Evolutionary conservation across 78 protist species (phyloP), one percentile per base, ranked within the genome.

Genomic region (Polysphondylium violaceum): DNA sequence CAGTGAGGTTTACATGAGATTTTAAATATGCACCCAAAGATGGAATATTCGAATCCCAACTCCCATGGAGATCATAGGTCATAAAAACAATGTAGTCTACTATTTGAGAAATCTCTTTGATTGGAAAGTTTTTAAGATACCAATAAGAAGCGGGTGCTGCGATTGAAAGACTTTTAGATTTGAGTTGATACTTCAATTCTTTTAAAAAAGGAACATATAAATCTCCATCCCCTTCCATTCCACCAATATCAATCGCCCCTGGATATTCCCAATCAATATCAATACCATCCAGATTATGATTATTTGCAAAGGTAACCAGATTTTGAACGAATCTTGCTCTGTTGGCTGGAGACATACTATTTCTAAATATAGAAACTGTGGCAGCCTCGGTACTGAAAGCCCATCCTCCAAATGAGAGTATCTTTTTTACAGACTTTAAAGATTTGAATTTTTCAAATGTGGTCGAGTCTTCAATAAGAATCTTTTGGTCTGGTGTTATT

Each of bases 191-290:
- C 4, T 25, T 6, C 12, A 56, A 4, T 6, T 14, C 63, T 56
- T 56, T 56, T 7, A 56, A 4, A 56, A 56, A 56, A 7, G 12
- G 33, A n/a, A 56, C 12, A 14, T 56, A 56, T 4, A n/a, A n/a
- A 4, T 17, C 29, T n/a, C 63, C 63, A 56, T 56, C 63, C 21
- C 6, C 8, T 6, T 16, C 16, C 7, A 14, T 25, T 17, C 63
- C 63, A 17, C 7, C 29, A 25, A 56, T 56, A 56, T 56, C 63
- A 4, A n/a, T 4, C 7, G 63, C 16, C 12, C 63, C 63, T 56
- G 63, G 63, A 56, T 56, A 56, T 14, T 73, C 79, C 79, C 79
- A 73, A 73, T 73, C 79, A 27, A 73, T 40, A 36, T 73, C 79
- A 25, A 73, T 41, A 73, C 79, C 79, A 55, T 73, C 64, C 23